Percentiles rank a stretch among this genome's conserved stretches.
Conservation (phyloP, 805 yeast species). For the Candida sphagnicola region DNA sequence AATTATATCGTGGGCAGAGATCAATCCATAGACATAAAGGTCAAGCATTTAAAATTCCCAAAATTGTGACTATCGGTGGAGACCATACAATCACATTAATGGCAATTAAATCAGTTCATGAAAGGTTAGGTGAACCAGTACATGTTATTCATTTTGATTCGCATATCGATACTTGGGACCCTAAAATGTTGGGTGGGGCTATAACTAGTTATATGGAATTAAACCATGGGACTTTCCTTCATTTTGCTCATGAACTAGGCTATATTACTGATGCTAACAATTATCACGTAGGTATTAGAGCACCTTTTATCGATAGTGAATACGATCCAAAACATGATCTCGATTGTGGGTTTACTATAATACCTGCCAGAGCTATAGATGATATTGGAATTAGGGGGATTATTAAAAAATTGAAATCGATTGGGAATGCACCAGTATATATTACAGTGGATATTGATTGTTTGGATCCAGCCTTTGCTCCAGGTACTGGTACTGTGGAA, state of each 20-base stretch:
- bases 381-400: slow-evolving; percentile 33
- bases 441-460: slow-evolving; percentile 25
- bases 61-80: slow-evolving; percentile 55
- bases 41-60: slow-evolving; percentile 11
- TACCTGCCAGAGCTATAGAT: slow-evolving; percentile 48
- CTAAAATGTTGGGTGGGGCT: slow-evolving; percentile 60
- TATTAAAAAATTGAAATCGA: slow-evolving; percentile 29
- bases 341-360: slow-evolving; percentile 46
- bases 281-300: slow-evolving; percentile 62
- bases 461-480: slow-evolving; percentile 24
- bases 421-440: slow-evolving; percentile 32
- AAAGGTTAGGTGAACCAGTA: slow-evolving; percentile 38
- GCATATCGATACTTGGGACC: slow-evolving; percentile 71
- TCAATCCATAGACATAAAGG: slow-evolving; percentile 30
- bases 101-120: slow-evolving; percentile 49
- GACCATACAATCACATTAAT: slow-evolving; percentile 56
- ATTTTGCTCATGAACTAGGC: slow-evolving; percentile 67
- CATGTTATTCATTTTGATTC: slow-evolving; percentile 64
- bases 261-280: slow-evolving; percentile 45
- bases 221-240: slow-evolving; percentile 69
- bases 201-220: slow-evolving; percentile 52
- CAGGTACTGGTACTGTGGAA: slow-evolving; percentile 27
- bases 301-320: slow-evolving; percentile 48
- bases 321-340: slow-evolving; percentile 42
- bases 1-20: slow-evolving; percentile 54